Conservation (phyloP, 176 grass and related monocot genomes). For the Oryza meyeriana region DNA sequence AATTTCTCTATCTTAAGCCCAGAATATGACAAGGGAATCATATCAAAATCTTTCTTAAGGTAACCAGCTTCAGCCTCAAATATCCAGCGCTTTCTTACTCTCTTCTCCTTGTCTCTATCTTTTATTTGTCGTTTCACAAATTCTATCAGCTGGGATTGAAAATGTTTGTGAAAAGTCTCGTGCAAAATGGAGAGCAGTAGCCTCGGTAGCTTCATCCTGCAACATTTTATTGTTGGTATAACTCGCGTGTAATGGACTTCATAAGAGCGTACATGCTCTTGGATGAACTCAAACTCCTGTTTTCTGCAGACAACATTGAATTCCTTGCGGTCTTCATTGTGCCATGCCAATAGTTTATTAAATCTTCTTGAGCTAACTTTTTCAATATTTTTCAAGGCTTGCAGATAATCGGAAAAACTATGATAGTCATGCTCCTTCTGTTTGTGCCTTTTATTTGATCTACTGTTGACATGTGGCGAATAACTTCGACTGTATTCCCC, state of each 20-base stretch:
- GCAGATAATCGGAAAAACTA: not conserved
- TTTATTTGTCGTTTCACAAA: constrained; percentile 51
- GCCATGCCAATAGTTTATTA: constrained; percentile 36
- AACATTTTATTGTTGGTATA: constrained; percentile 25
- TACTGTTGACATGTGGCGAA: constrained; percentile 10
- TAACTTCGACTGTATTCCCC: not conserved
- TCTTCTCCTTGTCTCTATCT: constrained; percentile 65
- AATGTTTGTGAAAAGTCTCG: constrained; percentile 44
- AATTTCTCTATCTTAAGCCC: constrained; percentile 47
- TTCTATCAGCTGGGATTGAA: constrained; percentile 35
- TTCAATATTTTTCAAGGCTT: constrained; percentile 36
- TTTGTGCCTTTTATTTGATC: constrained; percentile 33
- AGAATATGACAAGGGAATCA: constrained; percentile 39
- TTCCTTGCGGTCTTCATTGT: constrained; percentile 47
- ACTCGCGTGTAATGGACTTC: constrained; percentile 18
- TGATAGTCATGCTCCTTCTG: constrained; percentile 14
- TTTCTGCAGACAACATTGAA: constrained; percentile 36
- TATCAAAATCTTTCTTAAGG: constrained; percentile 56
- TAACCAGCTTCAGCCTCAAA: constrained; percentile 63
- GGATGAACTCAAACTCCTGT: constrained; percentile 34
- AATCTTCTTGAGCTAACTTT: constrained; percentile 52
- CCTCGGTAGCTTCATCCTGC: constrained; percentile 39
- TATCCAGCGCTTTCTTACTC: constrained; percentile 50
- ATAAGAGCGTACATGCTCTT: constrained; percentile 22
- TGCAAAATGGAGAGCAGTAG: constrained; percentile 35